These are phyloP conservation scores for Aegilops umbellulata DNA, from an alignment of 176 grass and related monocot species.

Conservation along the genomic window DNA sequence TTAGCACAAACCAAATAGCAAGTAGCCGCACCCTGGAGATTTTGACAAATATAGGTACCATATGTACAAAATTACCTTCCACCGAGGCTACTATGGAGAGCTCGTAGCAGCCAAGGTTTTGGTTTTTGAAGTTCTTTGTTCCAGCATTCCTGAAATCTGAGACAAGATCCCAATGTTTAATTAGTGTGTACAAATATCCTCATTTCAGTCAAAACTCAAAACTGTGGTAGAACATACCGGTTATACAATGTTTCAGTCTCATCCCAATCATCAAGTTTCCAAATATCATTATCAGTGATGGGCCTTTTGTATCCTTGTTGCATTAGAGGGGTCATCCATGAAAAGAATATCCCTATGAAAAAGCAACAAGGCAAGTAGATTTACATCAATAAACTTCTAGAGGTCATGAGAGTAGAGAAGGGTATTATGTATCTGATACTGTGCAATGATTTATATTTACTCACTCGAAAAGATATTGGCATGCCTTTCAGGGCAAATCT, in stretches of 20 bases:
- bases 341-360: slow-evolving; percentile 80
- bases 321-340: slow-evolving; percentile 98
- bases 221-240: slow-evolving; percentile 57
- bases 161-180: slow-evolving; percentile 21
- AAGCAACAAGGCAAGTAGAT: slow-evolving; percentile 30
- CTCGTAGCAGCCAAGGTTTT: slow-evolving; percentile 90
- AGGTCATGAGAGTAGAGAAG: neutral
- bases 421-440: slow-evolving; percentile 20
- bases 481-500: slow-evolving; percentile 88
- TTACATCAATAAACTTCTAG: neutral
- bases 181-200: slow-evolving; percentile 15
- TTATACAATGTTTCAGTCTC: slow-evolving; percentile 87
- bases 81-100: slow-evolving; percentile 81
- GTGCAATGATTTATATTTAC: slow-evolving; percentile 38
- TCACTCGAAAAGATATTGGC: slow-evolving; percentile 67
- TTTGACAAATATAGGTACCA: slow-evolving; percentile 1
- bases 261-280: slow-evolving; percentile 96
- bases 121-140: slow-evolving; percentile 64
- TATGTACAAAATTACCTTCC: slow-evolving; percentile 54
- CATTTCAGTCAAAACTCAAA: neutral
- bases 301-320: slow-evolving; percentile 86
- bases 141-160: slow-evolving; percentile 91
- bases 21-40: neutral
- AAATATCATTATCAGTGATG: slow-evolving; percentile 91
- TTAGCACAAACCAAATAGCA: slow-evolving; percentile 10